Evolutionary conservation across 345 rosid species (phyloP).

Genomic region (Citrus mangshanensis): DNA sequence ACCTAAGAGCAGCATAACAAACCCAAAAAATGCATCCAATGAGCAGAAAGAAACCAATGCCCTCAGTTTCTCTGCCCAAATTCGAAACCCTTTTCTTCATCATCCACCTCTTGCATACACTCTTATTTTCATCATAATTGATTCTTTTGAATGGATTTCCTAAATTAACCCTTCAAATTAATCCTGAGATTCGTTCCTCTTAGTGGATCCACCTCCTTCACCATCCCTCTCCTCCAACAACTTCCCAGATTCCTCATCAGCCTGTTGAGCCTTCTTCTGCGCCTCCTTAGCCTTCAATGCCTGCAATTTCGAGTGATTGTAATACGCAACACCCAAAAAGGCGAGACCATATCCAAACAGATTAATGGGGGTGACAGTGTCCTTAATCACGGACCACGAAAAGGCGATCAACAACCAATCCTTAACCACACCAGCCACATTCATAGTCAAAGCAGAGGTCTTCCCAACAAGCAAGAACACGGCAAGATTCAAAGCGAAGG

Average conservation of each 20-base stretch:
- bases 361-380: constrained; percentile 85
- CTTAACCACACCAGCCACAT: constrained; percentile 96
- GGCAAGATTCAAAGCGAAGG: constrained; percentile 88
- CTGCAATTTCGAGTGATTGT: constrained; percentile 88
- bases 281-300: constrained; percentile 86
- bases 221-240: constrained; percentile 80
- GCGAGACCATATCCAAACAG: constrained; percentile 89
- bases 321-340: constrained; percentile 87
- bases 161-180: constrained; percentile 25
- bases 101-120: constrained; percentile 18
- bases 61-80: constrained; percentile 12
- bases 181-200: constrained; percentile 56
- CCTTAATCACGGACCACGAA: constrained; percentile 97
- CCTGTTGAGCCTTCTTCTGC: constrained; percentile 73
- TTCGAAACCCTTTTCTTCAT: not conserved
- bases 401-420: constrained; percentile 96
- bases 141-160: constrained; percentile 12
- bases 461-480: constrained; percentile 95
- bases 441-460: constrained; percentile 96
- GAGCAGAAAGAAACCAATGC: constrained; percentile 18
- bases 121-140: constrained; percentile 16
- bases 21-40: constrained; percentile 23
- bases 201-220: constrained; percentile 39
- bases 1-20: constrained; percentile 20
- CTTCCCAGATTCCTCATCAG: constrained; percentile 79